A percentile compares a stretch with the other conserved stretches of the same genome.
phyloP scores from a whole-genome alignment of 73 alveolate species.

The Paramecium sonneborni region DNA sequence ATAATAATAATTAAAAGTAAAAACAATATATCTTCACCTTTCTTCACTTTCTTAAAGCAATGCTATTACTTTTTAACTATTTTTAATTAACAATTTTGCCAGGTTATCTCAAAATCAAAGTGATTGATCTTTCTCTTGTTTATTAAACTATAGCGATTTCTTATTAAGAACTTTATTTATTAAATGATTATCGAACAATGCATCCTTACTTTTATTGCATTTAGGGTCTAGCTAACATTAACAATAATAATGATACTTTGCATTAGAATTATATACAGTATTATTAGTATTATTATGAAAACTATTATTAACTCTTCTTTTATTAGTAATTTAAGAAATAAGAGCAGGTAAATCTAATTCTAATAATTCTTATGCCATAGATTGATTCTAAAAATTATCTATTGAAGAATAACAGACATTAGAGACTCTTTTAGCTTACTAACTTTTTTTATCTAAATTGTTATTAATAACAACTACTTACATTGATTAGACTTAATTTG shows the following conservation, averaged over 20 bases:
- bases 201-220: not conserved
- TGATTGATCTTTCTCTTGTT: conserved; percentile 1
- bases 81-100: conserved; percentile 38
- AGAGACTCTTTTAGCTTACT: not conserved
- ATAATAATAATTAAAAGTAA: not conserved
- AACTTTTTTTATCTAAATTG: not conserved
- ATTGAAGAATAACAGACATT: not conserved
- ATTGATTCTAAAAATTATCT: not conserved
- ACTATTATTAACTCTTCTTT: not conserved
- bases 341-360: conserved; percentile 26
- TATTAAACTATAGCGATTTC: not conserved
- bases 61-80: conserved; percentile 23
- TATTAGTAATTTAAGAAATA: not conserved
- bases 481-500: not conserved
- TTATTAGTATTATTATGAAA: not conserved
- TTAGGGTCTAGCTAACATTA: not conserved
- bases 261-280: not conserved
- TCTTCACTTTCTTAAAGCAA: not conserved
- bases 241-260: not conserved
- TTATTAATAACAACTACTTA: not conserved
- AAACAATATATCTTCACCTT: not conserved
- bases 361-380: not conserved
- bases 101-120: not conserved
- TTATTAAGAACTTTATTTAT: not conserved
- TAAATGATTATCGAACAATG: not conserved